phyloP scores from a whole-genome alignment of 23 red algal species.

The Gracilariopsis chorda region DNA sequence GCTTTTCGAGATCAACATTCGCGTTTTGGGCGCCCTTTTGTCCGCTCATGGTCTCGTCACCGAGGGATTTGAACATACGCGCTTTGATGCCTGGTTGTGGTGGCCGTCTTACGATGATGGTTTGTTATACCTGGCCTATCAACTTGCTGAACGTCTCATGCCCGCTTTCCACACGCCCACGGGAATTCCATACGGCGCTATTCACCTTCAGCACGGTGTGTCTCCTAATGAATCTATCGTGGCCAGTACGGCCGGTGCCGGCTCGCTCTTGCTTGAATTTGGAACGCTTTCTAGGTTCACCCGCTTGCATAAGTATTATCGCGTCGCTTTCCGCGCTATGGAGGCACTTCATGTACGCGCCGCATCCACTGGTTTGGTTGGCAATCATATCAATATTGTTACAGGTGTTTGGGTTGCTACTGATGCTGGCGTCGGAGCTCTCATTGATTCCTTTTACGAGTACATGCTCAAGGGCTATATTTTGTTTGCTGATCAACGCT shows the following conservation, averaged over 20 bases:
- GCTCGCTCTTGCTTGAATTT: conserved; percentile 68
- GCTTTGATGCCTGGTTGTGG: background rate
- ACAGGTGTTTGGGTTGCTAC: conserved; percentile 48
- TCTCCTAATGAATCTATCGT: conserved; percentile 10
- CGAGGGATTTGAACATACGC: conserved; percentile 9
- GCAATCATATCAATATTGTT: conserved; percentile 65
- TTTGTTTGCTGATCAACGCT: conserved; percentile 39
- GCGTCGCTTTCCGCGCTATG: conserved; percentile 11
- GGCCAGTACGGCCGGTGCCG: conserved; percentile 67
- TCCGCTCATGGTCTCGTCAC: conserved; percentile 69
- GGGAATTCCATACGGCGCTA: conserved; percentile 56
- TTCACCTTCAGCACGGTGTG: conserved; percentile 43
- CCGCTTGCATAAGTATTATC: background rate
- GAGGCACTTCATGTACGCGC: background rate
- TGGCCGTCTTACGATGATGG: conserved; percentile 54
- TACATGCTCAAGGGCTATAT: conserved; percentile 70
- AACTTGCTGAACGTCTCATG: conserved; percentile 56
- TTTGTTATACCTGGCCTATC: conserved; percentile 53
- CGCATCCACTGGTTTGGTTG: conserved; percentile 54
- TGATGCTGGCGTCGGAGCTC: conserved; percentile 51
- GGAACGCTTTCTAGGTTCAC: conserved; percentile 50
- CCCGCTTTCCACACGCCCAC: conserved; percentile 74
- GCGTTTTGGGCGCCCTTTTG: conserved; percentile 65
- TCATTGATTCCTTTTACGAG: conserved; percentile 68
- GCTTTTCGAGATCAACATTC: conserved; percentile 83